Base-by-base conservation (phyloP, 345 rosid species). In the Ceriops zippeliana region DNA sequence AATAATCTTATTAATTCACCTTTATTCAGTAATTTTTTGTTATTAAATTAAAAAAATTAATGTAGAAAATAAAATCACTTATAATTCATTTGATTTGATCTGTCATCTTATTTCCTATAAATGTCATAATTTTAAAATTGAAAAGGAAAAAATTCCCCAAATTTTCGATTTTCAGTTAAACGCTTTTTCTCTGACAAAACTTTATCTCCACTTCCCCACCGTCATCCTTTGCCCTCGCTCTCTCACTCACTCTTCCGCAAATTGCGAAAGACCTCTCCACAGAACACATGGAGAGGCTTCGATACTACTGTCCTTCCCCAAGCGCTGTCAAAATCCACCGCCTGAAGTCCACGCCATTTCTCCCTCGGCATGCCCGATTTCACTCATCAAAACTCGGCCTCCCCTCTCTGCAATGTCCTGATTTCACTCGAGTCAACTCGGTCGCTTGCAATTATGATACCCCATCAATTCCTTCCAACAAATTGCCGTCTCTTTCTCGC, bases 251-350 rank as follows among this genome's bases (percentile, higher is more conserved):
- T 51, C 51, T 17, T 30, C 22, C 42, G n/a, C n/a, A n/a, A n/a
- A 66, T 59, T 62, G 62, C 75, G 58, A 51, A 68, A 54, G 38
- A 16, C 69, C 34, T 47, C 58, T 68, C 65, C 53, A 38, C 59
- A 53, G 2, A 60, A 71, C 85, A 87, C 84, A 93, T 93, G 98
- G 98, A 91, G 71, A 86, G 95, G 95, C 92, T 95, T 82, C 86
- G 91, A 0, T 87, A 34, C 6, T 1, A 85, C 79, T 81, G 89
- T 32, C 85, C 92, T 52, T 76, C 85, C n/a, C 70, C 92, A 1
- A 71, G 80, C 7, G 77, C 84, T 68, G 69, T 77, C 72, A 84
- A 80, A 77, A 34, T 72, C 0, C 17, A 42, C 59, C 63, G 62
- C 30, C 75, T 52, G 20, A 83, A 68, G 71, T 59, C 79, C 56